Conservation (phyloP, 805 yeast genomes). For the Huiozyma sinensis region DNA sequence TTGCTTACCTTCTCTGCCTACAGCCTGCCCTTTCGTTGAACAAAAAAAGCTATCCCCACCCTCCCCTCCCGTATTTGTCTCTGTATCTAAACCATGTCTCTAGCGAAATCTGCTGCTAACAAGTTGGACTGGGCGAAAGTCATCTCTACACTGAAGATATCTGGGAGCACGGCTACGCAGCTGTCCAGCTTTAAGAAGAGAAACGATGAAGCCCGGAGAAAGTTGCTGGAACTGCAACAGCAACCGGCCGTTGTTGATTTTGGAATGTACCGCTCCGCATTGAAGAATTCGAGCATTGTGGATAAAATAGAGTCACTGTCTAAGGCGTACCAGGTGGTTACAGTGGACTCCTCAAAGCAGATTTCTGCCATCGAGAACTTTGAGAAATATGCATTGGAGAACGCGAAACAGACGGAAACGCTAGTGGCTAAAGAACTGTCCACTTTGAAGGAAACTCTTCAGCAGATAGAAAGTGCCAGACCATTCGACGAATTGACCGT, state of each 20-base stretch:
- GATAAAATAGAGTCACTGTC: conserved; percentile 73
- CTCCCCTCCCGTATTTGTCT: not conserved
- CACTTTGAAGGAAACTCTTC: conserved; percentile 77
- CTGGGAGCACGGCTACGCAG: conserved; percentile 85
- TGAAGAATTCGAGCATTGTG: conserved; percentile 74
- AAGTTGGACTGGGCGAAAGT: conserved; percentile 95
- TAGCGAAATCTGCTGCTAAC: conserved; percentile 50
- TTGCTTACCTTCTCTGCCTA: too few species aligned
- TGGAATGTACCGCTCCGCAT: conserved; percentile 60
- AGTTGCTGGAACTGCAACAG: conserved; percentile 54
- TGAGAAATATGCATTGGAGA: conserved; percentile 90
- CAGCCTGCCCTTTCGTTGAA: too few species aligned
- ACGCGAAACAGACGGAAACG: conserved; percentile 86
- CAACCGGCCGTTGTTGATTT: conserved; percentile 78
- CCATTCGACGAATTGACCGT: conserved; percentile 96
- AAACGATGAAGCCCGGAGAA: conserved; percentile 93
- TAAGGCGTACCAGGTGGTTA: conserved; percentile 66
- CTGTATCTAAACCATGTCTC: conserved; percentile 15
- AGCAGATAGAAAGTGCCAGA: conserved; percentile 92
- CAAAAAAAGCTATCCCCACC: too few species aligned
- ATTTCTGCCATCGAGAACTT: conserved; percentile 85
- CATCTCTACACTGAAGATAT: conserved; percentile 75
- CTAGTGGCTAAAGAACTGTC: conserved; percentile 78
- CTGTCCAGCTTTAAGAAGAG: conserved; percentile 93
- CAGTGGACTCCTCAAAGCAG: conserved; percentile 81